phyloP scores from a whole-genome alignment of 2,329 filamentous ascomycete species.

The Fusarium citri region DNA sequence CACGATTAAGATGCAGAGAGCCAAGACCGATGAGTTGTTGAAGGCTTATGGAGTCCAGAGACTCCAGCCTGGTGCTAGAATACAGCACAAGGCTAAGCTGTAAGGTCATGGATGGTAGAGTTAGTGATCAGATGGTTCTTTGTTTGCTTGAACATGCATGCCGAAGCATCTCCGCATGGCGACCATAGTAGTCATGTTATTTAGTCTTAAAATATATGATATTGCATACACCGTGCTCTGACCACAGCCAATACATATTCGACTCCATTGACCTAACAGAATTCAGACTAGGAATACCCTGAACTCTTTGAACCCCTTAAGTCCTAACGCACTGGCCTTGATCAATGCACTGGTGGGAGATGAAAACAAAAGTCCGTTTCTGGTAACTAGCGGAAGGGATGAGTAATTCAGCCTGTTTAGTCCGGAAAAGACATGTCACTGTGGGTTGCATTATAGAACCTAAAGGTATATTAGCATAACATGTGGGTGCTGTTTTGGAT shows the following conservation, averaged over 20 bases:
- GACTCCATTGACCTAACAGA: not conserved
- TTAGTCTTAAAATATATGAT: conserved; percentile 2
- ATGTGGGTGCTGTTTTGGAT: conserved; percentile 5
- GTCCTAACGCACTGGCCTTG: not conserved
- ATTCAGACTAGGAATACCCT: not conserved
- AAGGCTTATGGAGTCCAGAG: conserved; percentile 64
- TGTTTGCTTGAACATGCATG: not conserved
- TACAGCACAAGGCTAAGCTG: conserved; percentile 59
- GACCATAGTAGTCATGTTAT: not conserved
- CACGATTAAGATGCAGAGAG: conserved; percentile 72
- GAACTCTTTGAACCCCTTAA: not conserved
- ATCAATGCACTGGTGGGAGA: not conserved
- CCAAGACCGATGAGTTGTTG: conserved; percentile 74
- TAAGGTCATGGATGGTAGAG: conserved; percentile 48
- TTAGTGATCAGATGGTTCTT: conserved; percentile 2
- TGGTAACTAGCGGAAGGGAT: not conserved
- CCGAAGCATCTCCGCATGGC: conserved; percentile 1
- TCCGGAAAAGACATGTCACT: not conserved
- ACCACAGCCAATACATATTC: not conserved
- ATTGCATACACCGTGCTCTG: not conserved
- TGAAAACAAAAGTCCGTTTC: not conserved
- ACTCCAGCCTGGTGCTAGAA: conserved; percentile 64
- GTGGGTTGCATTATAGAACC: not conserved
- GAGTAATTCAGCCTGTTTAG: not conserved
- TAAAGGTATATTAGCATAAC: not conserved